Conservation (phyloP, 192 early-diverging fungal species). For the Pilobolus umbonatus region DNA sequence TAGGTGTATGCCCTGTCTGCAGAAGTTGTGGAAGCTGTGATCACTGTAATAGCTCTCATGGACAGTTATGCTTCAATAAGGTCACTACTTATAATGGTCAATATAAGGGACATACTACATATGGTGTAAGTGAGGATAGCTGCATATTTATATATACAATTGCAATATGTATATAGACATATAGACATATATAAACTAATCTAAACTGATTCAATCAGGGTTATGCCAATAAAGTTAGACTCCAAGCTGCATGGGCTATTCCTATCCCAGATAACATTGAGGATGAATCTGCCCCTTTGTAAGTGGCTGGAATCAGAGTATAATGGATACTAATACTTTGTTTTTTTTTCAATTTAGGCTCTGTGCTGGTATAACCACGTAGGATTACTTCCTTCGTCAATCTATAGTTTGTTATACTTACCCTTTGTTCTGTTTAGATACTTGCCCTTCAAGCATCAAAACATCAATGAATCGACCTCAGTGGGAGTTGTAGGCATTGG, state of each 20-base stretch:
- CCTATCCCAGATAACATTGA: constrained; percentile 50
- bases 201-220: constrained; percentile 27
- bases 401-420: constrained; percentile 12
- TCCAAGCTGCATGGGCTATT: constrained; percentile 57
- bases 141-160: no score
- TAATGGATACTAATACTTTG: no score
- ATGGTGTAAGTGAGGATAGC: constrained; percentile 32
- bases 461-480: constrained; percentile 36
- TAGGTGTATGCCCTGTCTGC: constrained; percentile 38
- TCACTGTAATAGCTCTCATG: constrained; percentile 25
- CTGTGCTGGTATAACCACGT: constrained; percentile 77
- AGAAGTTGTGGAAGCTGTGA: constrained; percentile 30
- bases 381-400: background rate
- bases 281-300: constrained; percentile 58
- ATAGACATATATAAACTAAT: constrained; percentile 11
- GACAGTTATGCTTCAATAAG: constrained; percentile 35
- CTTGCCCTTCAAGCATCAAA: constrained; percentile 41
- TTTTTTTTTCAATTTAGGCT: constrained; percentile 29
- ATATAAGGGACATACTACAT: constrained; percentile 50
- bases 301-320: no score
- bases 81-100: constrained; percentile 54
- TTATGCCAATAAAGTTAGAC: constrained; percentile 54
- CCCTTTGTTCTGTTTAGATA: constrained; percentile 27
- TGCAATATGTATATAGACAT: background rate
- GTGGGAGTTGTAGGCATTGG: constrained; percentile 67